Percentiles rank a stretch among this genome's conserved stretches.
phyloP scores from a whole-genome alignment of 2,329 filamentous ascomycete species.

The Botryotinia calthae region DNA sequence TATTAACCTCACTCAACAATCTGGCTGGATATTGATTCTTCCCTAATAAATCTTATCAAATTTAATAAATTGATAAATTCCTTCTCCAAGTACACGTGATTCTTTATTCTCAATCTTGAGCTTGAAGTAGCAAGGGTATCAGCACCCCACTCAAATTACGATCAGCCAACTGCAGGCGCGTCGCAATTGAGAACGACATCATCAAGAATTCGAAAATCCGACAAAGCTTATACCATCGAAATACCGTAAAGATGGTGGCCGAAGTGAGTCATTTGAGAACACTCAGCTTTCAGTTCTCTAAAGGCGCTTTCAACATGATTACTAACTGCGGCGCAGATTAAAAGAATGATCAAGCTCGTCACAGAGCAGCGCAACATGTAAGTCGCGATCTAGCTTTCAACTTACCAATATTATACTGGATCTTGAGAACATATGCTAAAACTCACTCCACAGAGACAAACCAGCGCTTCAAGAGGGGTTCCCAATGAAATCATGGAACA shows the following conservation, averaged over 20 bases:
- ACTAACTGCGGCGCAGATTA: slow-evolving; percentile 50
- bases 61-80: not conserved
- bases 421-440: slow-evolving; percentile 20
- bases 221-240: slow-evolving; percentile 12
- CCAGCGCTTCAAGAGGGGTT: slow-evolving; percentile 81
- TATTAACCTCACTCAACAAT: not conserved
- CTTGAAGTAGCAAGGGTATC: slow-evolving; percentile 11
- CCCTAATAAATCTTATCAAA: not conserved
- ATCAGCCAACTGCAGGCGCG: slow-evolving; percentile 19
- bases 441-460: slow-evolving; percentile 59
- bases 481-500: slow-evolving; percentile 89
- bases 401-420: not conserved
- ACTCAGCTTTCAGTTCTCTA: not conserved
- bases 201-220: slow-evolving; percentile 15
- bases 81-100: slow-evolving; percentile 19
- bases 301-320: not conserved
- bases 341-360: slow-evolving; percentile 88
- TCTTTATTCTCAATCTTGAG: slow-evolving; percentile 3
- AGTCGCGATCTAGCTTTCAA: slow-evolving; percentile 43
- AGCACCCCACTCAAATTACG: slow-evolving; percentile 18
- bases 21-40: not conserved
- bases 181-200: slow-evolving; percentile 10
- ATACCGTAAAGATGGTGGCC: slow-evolving; percentile 35
- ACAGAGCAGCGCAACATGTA: slow-evolving; percentile 78
- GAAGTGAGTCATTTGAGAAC: slow-evolving; percentile 30